Conservation (phyloP, 805 yeast species). For the Kluyveromyces wickerhamii region DNA sequence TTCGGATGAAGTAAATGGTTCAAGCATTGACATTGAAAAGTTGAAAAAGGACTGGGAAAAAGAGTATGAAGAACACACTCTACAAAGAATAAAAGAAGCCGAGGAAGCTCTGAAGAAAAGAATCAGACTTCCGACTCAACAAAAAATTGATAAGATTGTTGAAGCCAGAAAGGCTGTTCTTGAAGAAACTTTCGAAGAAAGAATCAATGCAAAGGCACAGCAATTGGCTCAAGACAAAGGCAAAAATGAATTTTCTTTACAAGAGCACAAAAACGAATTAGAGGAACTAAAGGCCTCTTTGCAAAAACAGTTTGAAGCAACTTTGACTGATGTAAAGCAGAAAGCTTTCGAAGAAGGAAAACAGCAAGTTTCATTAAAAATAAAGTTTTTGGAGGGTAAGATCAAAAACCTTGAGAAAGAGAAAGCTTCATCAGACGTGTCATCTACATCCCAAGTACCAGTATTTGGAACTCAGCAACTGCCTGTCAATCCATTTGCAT, state of each 20-base stretch:
- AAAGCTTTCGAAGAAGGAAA: constrained; percentile 29
- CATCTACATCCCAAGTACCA: constrained; percentile 1
- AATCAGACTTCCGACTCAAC: constrained; percentile 40
- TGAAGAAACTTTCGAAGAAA: constrained; percentile 19
- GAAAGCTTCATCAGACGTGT: constrained; percentile 13
- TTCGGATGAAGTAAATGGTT: neutral
- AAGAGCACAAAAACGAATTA: constrained; percentile 13
- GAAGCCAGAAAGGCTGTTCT: constrained; percentile 32
- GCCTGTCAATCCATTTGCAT: constrained; percentile 3
- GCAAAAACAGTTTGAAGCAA: constrained; percentile 14
- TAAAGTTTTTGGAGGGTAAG: constrained; percentile 24
- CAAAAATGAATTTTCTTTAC: constrained; percentile 4
- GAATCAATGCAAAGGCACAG: constrained; percentile 12
- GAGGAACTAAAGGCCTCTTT: constrained; percentile 19
- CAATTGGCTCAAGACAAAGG: constrained; percentile 7
- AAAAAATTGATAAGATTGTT: constrained; percentile 49
- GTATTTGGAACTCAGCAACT: neutral
- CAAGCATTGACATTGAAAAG: constrained; percentile 18
- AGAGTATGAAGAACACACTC: constrained; percentile 26
- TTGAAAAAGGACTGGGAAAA: constrained; percentile 32
- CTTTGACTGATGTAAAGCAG: constrained; percentile 14
- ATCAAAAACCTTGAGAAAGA: constrained; percentile 24
- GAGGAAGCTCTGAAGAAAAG: constrained; percentile 42
- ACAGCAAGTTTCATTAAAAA: constrained; percentile 27
- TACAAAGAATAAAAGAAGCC: constrained; percentile 32